Evolutionary conservation across 345 rosid genomes (phyloP).

Genomic region (Trapa incisa): DNA sequence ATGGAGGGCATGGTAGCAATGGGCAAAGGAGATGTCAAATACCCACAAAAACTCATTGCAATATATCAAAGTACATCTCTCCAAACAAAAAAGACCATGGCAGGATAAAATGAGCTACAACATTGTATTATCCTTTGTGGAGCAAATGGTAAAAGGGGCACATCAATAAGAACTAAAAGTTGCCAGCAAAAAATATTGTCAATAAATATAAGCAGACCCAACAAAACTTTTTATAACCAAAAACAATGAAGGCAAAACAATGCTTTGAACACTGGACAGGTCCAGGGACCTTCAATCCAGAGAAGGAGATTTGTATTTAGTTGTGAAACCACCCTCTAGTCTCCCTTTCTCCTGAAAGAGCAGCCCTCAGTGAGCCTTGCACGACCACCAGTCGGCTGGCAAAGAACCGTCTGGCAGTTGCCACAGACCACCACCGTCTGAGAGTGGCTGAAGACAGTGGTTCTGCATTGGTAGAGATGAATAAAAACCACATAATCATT

Average conservation of each 20-base stretch:
- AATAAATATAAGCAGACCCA: slow-evolving; percentile 1
- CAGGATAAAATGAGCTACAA: not conserved
- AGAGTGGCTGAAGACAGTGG: slow-evolving; percentile 69
- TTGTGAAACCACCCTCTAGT: slow-evolving; percentile 9
- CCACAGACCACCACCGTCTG: slow-evolving; percentile 66
- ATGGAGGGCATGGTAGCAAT: too few species aligned
- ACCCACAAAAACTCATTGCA: not conserved
- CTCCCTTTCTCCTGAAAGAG: slow-evolving; percentile 59
- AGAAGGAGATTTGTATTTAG: not conserved
- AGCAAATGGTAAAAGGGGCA: not conserved
- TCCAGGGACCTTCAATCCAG: not conserved
- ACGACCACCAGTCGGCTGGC: slow-evolving; percentile 71
- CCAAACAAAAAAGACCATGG: not conserved
- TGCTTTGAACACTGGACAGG: not conserved
- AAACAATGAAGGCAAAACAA: not conserved
- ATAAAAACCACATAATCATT: not conserved
- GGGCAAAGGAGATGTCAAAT: not conserved
- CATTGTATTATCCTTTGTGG: not conserved
- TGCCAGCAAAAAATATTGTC: not conserved
- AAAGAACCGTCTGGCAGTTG: slow-evolving; percentile 59
- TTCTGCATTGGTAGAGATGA: slow-evolving; percentile 20
- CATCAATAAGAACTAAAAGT: not conserved
- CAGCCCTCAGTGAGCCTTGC: slow-evolving; percentile 64
- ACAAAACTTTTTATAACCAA: not conserved
- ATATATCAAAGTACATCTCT: not conserved